Conservation (phyloP, 805 yeast genomes). For the Candida stauntonica region DNA sequence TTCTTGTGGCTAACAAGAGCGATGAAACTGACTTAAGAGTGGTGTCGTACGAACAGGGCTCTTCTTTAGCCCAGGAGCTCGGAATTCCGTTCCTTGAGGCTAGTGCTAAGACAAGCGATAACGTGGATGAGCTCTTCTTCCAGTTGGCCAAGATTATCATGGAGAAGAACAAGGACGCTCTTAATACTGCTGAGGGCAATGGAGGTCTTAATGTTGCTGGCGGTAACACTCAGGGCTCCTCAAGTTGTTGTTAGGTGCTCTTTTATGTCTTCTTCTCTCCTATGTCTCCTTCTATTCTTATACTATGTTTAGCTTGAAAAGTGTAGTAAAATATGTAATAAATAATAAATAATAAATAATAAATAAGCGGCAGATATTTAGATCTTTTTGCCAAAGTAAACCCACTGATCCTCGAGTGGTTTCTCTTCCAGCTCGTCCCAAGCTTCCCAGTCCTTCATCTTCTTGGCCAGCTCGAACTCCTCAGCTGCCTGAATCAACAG, state of each 20-base stretch:
- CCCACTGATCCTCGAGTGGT: conserved; percentile 83
- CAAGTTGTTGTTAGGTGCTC: conserved; percentile 4
- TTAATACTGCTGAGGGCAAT: conserved; percentile 21
- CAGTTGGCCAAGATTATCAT: conserved; percentile 83
- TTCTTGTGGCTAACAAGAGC: conserved; percentile 92
- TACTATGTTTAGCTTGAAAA: not conserved
- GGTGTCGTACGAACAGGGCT: conserved; percentile 87
- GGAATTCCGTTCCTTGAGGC: conserved; percentile 93
- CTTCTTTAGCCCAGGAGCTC: conserved; percentile 77
- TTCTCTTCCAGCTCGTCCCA: conserved; percentile 83
- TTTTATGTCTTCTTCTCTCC: not conserved
- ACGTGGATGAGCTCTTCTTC: conserved; percentile 89
- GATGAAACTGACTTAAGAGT: conserved; percentile 87
- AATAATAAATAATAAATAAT: not conserved
- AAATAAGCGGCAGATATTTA: conserved; percentile 26
- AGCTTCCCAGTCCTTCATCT: conserved; percentile 62
- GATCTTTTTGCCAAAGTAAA: conserved; percentile 64
- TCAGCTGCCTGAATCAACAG: conserved; percentile 77
- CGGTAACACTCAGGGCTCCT: conserved; percentile 6
- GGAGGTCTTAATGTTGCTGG: conserved; percentile 25
- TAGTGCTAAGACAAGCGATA: conserved; percentile 88
- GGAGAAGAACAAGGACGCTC: conserved; percentile 58
- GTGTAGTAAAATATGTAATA: conserved; percentile 1
- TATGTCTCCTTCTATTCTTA: not conserved
- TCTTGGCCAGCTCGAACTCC: conserved; percentile 63